Evolutionary conservation across 768 basidiomycete genomes (phyloP).

Genomic region (Crucibulum laeve): DNA sequence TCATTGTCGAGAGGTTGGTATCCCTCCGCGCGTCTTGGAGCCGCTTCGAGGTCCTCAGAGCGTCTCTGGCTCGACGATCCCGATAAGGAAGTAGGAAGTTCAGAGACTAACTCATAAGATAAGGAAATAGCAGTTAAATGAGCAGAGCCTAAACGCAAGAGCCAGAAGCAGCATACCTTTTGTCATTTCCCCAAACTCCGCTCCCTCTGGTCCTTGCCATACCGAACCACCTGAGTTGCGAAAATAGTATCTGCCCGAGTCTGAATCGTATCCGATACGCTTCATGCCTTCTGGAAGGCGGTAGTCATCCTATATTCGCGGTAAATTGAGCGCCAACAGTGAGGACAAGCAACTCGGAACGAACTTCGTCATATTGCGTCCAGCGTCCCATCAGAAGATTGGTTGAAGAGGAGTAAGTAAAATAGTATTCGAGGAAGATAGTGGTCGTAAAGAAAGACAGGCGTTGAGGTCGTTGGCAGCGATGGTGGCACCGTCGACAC

Average conservation of each 20-base stretch:
- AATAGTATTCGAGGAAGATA: not conserved
- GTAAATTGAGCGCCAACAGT: not conserved
- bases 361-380: constrained; percentile 26
- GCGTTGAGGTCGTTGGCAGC: not conserved
- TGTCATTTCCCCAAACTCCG: constrained; percentile 56
- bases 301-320: constrained; percentile 35
- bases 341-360: constrained; percentile 1
- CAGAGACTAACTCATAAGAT: constrained; percentile 17
- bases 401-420: not conserved
- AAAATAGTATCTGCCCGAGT: constrained; percentile 64
- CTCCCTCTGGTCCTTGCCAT: constrained; percentile 58
- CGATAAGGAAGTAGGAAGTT: constrained; percentile 20
- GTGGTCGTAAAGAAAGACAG: not conserved
- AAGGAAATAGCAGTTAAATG: not conserved
- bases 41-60: constrained; percentile 50
- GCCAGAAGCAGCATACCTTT: constrained; percentile 26
- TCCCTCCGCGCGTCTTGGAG: constrained; percentile 42
- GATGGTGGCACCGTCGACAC: not conserved
- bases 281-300: constrained; percentile 55
- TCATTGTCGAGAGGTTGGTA: constrained; percentile 53
- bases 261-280: constrained; percentile 75
- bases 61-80: constrained; percentile 18
- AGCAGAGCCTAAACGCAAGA: not conserved
- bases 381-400: constrained; percentile 19
- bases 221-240: constrained; percentile 44